A percentile compares a stretch with the other conserved stretches of the same genome.
These are phyloP conservation scores for Camellia oleifera DNA, from an alignment of 179 eudicot genomes.

Conservation along the genomic window DNA sequence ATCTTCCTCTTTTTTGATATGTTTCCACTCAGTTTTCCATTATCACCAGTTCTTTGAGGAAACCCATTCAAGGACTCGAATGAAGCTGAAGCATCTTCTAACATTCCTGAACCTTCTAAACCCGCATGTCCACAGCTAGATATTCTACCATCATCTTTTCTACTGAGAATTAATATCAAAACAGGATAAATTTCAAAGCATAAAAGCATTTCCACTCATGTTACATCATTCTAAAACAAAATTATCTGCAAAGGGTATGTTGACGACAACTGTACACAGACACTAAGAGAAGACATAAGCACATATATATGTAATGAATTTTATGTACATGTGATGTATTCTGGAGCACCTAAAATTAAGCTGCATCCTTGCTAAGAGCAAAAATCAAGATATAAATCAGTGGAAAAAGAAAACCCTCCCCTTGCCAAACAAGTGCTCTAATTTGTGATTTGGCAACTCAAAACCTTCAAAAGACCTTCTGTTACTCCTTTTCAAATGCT, in stretches of 20 bases:
- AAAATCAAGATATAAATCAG: neutral
- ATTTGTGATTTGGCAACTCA: too few species aligned
- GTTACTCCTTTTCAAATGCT: neutral
- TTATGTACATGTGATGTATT: neutral
- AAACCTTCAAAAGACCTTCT: neutral
- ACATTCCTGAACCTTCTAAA: conserved; percentile 3
- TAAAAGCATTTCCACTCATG: neutral
- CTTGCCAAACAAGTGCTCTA: neutral
- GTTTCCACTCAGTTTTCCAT: conserved; percentile 22
- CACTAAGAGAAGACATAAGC: neutral
- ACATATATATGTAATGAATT: neutral
- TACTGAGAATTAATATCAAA: conserved; percentile 22
- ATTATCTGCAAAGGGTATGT: neutral
- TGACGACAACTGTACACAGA: neutral
- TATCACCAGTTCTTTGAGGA: conserved; percentile 24
- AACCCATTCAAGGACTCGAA: conserved; percentile 24
- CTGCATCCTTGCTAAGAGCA: neutral
- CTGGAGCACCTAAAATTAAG: neutral
- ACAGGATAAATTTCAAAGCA: neutral
- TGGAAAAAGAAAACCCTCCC: neutral
- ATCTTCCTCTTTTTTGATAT: conserved; percentile 32
- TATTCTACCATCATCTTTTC: conserved; percentile 27
- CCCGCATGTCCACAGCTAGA: conserved; percentile 18
- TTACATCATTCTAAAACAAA: neutral
- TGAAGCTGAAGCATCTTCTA: conserved; percentile 25